phyloP scores from a whole-genome alignment of 106 monocot genomes.

The Apostasia ramifera region DNA sequence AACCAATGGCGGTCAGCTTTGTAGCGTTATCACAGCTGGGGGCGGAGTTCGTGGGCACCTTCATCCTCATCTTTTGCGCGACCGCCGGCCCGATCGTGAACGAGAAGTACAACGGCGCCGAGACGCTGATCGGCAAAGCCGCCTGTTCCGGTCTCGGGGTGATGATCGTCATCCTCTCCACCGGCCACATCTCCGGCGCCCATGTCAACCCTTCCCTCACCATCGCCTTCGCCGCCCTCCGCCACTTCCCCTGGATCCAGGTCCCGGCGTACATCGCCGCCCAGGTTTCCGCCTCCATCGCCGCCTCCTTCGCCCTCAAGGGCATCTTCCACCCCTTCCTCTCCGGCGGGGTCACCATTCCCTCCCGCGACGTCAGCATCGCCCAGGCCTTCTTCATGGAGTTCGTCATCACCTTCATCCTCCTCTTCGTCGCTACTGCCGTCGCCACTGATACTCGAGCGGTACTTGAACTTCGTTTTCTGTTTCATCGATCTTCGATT shows the following conservation, averaged over 20 bases:
- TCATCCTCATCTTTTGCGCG: slow-evolving; percentile 94
- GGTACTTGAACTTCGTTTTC: slow-evolving; percentile 7
- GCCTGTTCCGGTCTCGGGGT: slow-evolving; percentile 75
- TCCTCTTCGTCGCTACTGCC: slow-evolving; percentile 84
- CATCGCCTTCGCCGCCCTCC: slow-evolving; percentile 80
- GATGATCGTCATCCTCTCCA: slow-evolving; percentile 86
- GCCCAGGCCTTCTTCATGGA: slow-evolving; percentile 79
- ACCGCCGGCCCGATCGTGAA: slow-evolving; percentile 92
- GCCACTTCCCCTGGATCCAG: slow-evolving; percentile 95
- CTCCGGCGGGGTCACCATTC: slow-evolving; percentile 88
- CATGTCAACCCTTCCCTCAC: slow-evolving; percentile 97
- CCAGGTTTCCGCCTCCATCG: slow-evolving; percentile 77
- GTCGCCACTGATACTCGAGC: slow-evolving; percentile 75
- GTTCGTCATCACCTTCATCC: slow-evolving; percentile 76
- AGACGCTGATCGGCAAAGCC: slow-evolving; percentile 80
- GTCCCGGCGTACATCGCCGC: slow-evolving; percentile 83
- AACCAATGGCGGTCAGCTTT: background rate
- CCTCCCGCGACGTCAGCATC: slow-evolving; percentile 35
- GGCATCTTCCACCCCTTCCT: slow-evolving; percentile 73
- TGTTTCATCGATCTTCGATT: no score
- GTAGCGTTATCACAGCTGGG: slow-evolving; percentile 32
- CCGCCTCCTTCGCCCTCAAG: slow-evolving; percentile 78
- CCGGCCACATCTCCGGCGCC: slow-evolving; percentile 98
- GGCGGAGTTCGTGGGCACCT: slow-evolving; percentile 92
- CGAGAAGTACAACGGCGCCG: slow-evolving; percentile 83